Evolutionary conservation across 768 basidiomycete genomes (phyloP), one percentile per base, ranked within the genome.

Genomic region (Udeniomyces megalosporus): DNA sequence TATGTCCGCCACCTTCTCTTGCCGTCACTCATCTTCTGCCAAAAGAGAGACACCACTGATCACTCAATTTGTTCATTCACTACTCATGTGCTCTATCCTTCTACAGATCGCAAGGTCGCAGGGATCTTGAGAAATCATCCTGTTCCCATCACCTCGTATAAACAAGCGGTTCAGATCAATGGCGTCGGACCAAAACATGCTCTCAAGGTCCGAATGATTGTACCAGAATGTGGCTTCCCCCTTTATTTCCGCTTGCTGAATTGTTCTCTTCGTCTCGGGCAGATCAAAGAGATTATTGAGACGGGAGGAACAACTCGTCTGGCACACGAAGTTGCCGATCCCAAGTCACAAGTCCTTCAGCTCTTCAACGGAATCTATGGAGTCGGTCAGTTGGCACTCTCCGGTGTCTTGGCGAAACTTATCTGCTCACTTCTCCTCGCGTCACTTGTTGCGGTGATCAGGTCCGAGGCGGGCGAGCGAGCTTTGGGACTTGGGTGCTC

Each of bases 301-400:
- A 88, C 87, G 0, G 88, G 88, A 0, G 74, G 78, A n/a, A 76
- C 88, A 32, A 76, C 77, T 24, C 80, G 87, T 17, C 82, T 90
- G 60, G 74, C 73, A 35, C 82, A 82, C 61, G 85, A 86, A 70
- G 77, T 74, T 26, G 84, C 83, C 1, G 81, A 80, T 38, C 85
- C 60, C 1, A 50, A 85, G 55, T 77, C 85, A 1, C 70, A 75
- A 44, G 78, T 78, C 0, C 77, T 78, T 2, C 74, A 76, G 26
- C 50, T 82, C 11, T 91, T 93, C 69, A 79, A 80, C 58, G 85
- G 86, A 8, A 84, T 95, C 47, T 92, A 92, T 68, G 88, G 86
- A 34, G 87, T 91, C 62, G 90, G 88, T 82, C 64, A 64, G 83
- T 17, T 7, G 4, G 35, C 26, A 4, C 11, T 11, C 24, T 38